Percentiles rank a stretch among this genome's conserved stretches.
These are phyloP conservation scores for Alternaria rosae DNA, from an alignment of 2,329 filamentous ascomycete genomes.

Conservation along the genomic window DNA sequence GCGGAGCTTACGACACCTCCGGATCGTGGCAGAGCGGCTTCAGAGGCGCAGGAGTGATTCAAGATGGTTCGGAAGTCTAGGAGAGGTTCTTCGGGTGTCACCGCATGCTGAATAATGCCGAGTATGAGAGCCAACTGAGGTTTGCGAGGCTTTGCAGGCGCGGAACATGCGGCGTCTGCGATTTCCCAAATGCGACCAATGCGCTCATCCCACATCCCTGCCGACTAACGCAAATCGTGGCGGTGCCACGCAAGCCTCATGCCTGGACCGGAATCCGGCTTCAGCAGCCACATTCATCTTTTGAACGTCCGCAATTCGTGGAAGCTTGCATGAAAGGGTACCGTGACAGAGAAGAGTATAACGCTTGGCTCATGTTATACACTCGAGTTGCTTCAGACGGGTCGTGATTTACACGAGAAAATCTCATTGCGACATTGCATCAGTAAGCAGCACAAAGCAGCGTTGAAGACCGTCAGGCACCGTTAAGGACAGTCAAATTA, in stretches of 20 bases:
- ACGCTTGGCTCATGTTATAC: not conserved
- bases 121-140: not conserved
- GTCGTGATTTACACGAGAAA: not conserved
- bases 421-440: not conserved
- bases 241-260: constrained; percentile 22
- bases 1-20: constrained; percentile 12
- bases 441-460: not conserved
- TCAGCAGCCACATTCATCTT: not conserved
- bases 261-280: constrained; percentile 3
- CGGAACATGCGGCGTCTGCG: constrained; percentile 26
- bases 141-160: constrained; percentile 18
- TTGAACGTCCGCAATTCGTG: not conserved
- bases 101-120: constrained; percentile 19
- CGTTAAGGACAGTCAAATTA: not conserved
- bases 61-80: not conserved
- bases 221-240: constrained; percentile 23
- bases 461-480: not conserved
- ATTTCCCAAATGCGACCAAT: constrained; percentile 28
- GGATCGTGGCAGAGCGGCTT: not conserved
- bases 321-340: not conserved
- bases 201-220: constrained; percentile 24
- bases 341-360: not conserved
- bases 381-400: not conserved
- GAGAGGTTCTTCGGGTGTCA: constrained; percentile 6
- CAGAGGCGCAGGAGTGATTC: not conserved